Base-by-base conservation (phyloP, 371 early-diverging fungal genomes). In the Homolaphlyctis polyrhiza region DNA sequence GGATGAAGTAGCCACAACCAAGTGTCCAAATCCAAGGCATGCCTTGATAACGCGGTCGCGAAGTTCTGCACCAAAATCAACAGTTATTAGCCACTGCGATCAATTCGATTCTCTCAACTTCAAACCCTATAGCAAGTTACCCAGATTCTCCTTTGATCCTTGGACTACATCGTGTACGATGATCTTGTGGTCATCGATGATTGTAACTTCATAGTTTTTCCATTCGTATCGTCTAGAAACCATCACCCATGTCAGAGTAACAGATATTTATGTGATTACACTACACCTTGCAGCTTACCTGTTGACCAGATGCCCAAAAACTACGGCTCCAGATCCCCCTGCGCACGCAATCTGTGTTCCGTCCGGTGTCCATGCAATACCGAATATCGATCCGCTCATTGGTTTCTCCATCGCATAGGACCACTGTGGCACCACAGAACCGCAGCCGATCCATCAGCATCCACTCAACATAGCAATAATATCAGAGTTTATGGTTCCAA, bases 301-400 rank as follows among this genome's bases (percentile, higher is more conserved):
- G 54, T 80, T 73, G 25, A 81, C 66, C 3, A 80, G 25, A 59
- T 79, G 78, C 39, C 72, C 81, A 66, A 83, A 81, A 16, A 78
- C 67, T 4, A 83, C 77, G 0, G 78, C 67, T 14, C 83, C 83
- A 5, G 65, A 63, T 25, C 79, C 80, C 14, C 78, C 76, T 1
- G 76, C 80, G 61, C 75, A 79, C 0, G 81, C 83, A 28, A 81
- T 58, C 60, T 77, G 79, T 11, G 81, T 79, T 0, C 83, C 81
- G 58, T 83, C 83, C 1, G 80, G 77, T 0, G 81, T 81, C 83
- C 83, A 83, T 18, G 80, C 73, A 60, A 78, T 79, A 48, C 64
- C 58, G 39, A 66, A 78, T 3, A 83, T 71, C 25, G 77, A 77
- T 30, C 83, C 83, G 34, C 71, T 61, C 0, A 72, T 57, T 2